These are phyloP conservation scores for Penicillium longicatenatum DNA, from an alignment of 495 filamentous ascomycete species.

Conservation along the genomic window DNA sequence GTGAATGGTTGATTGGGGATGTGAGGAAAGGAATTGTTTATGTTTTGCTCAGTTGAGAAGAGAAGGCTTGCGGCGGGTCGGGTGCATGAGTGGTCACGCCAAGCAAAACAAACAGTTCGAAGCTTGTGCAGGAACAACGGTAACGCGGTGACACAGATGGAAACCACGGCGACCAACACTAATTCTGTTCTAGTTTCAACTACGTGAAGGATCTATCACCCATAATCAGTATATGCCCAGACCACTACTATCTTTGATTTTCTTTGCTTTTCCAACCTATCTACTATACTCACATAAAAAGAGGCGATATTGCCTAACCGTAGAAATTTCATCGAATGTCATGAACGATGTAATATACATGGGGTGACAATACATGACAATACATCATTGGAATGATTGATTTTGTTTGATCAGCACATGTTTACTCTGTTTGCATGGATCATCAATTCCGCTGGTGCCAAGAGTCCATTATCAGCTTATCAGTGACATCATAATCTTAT, in stretches of 20 bases:
- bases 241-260: neutral
- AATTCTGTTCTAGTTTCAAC: neutral
- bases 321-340: neutral
- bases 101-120: conserved; percentile 31
- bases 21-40: conserved; percentile 34
- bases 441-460: conserved; percentile 1
- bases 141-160: neutral
- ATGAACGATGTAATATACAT: neutral
- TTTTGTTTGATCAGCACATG: neutral
- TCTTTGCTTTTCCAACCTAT: neutral
- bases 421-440: conserved; percentile 3
- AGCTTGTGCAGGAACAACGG: conserved; percentile 1
- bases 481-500: conserved; percentile 23
- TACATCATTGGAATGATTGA: neutral
- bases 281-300: neutral
- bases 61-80: conserved; percentile 12
- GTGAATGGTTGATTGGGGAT: conserved; percentile 5
- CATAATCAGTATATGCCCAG: neutral
- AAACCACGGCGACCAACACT: neutral
- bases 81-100: conserved; percentile 20
- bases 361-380: conserved; percentile 1
- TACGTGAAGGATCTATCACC: neutral
- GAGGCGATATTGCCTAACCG: neutral
- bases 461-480: conserved; percentile 23
- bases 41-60: conserved; percentile 32